Evolutionary conservation across 176 grass and related monocot species (phyloP).

Genomic region (Panicum miliaceum): DNA sequence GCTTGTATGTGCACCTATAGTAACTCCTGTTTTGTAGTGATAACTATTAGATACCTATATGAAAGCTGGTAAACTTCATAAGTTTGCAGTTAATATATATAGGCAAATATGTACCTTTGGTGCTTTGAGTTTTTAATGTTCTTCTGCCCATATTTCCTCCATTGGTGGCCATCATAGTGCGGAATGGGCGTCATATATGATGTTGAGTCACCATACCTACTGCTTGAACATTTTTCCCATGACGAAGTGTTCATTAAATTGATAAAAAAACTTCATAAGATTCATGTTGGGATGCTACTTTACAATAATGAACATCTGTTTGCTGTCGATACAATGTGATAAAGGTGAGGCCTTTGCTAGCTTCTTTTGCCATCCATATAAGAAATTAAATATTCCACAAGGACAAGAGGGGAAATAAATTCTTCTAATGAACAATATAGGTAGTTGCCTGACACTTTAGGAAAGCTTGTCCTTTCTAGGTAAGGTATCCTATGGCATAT

Average conservation of each 20-base stretch:
- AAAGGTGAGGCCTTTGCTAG: neutral
- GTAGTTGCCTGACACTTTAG: neutral
- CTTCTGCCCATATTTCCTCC: slow-evolving; percentile 35
- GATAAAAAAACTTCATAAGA: neutral
- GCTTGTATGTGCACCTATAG: slow-evolving; percentile 44
- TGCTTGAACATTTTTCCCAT: neutral
- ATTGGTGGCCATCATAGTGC: slow-evolving; percentile 12
- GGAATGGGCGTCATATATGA: slow-evolving; percentile 7
- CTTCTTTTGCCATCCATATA: neutral
- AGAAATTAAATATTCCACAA: neutral
- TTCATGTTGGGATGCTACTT: neutral
- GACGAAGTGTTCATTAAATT: neutral
- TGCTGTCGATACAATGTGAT: neutral
- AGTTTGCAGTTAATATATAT: neutral
- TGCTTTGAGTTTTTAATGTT: neutral
- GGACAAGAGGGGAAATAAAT: neutral
- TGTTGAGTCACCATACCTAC: neutral
- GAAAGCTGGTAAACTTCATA: neutral
- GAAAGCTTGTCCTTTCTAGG: neutral
- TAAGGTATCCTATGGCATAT: neutral
- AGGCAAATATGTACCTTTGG: neutral
- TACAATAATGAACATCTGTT: neutral
- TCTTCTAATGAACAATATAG: neutral
- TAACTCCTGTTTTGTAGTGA: slow-evolving; percentile 31
- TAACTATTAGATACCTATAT: neutral